phyloP scores from a whole-genome alignment of 2,329 filamentous ascomycete species.

The Sarocladiaceae sp. region DNA sequence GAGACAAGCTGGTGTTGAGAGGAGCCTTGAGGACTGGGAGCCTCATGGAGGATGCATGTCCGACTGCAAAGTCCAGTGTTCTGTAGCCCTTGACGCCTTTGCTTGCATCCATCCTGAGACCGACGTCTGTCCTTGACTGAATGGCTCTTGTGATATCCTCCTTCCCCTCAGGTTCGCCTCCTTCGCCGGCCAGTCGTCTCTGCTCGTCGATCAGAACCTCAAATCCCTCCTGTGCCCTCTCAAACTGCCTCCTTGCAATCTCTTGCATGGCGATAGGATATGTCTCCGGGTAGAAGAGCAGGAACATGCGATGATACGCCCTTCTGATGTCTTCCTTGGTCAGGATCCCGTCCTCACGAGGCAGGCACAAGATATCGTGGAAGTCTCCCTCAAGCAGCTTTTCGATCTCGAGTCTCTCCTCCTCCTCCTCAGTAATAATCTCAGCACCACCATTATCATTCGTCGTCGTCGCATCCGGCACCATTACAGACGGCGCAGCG shows the following conservation, averaged over 20 bases:
- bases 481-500: slow-evolving; percentile 26
- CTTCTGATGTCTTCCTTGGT: slow-evolving; percentile 32
- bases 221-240: slow-evolving; percentile 37
- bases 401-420: slow-evolving; percentile 10
- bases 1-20: neutral
- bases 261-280: slow-evolving; percentile 35
- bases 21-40: neutral
- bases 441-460: slow-evolving; percentile 12
- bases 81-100: neutral
- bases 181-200: slow-evolving; percentile 27
- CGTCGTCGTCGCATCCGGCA: slow-evolving; percentile 18
- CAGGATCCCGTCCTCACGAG: slow-evolving; percentile 22
- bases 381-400: slow-evolving; percentile 26
- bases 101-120: neutral
- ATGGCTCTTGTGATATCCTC: neutral
- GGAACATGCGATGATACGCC: slow-evolving; percentile 41
- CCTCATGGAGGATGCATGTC: neutral
- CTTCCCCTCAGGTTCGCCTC: slow-evolving; percentile 15
- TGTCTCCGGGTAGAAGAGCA: slow-evolving; percentile 38
- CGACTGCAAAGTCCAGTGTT: neutral
- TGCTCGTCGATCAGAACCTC: slow-evolving; percentile 43
- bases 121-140: neutral
- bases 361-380: slow-evolving; percentile 42
- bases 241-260: slow-evolving; percentile 36
- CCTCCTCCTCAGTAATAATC: slow-evolving; percentile 6